Conservation (phyloP, 2,329 filamentous ascomycete species). For the Ophiostoma tasmaniense region DNA sequence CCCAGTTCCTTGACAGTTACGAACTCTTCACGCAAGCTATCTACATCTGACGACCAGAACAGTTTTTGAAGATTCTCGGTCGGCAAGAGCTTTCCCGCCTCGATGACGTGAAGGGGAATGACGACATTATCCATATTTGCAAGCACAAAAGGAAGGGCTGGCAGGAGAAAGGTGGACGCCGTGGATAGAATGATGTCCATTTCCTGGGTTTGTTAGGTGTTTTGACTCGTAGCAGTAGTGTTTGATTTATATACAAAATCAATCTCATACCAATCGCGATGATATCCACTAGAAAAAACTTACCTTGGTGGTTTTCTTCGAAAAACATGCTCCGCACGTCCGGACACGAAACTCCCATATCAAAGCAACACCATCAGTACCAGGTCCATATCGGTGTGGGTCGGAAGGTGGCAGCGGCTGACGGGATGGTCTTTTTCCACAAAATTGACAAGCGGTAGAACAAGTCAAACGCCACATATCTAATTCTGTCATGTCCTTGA, state of each 20-base stretch:
- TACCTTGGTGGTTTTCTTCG: conserved; percentile 57
- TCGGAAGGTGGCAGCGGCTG: conserved; percentile 27
- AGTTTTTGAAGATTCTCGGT: conserved; percentile 52
- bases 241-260: neutral
- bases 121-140: conserved; percentile 54
- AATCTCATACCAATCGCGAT: neutral
- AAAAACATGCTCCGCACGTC: conserved; percentile 59
- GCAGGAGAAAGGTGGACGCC: conserved; percentile 51
- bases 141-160: conserved; percentile 62
- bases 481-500: conserved; percentile 57
- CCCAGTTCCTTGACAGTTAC: conserved; percentile 57
- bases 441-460: conserved; percentile 58
- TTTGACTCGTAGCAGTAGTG: neutral
- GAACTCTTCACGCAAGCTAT: conserved; percentile 54
- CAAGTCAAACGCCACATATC: conserved; percentile 68
- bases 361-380: conserved; percentile 48
- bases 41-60: conserved; percentile 55
- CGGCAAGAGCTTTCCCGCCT: conserved; percentile 39
- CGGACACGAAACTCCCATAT: conserved; percentile 65
- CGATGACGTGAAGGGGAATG: conserved; percentile 47
- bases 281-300: conserved; percentile 18
- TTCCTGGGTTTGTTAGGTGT: conserved; percentile 47
- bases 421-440: conserved; percentile 35
- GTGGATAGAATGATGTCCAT: conserved; percentile 55
- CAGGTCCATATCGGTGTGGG: conserved; percentile 54